Percentiles rank a stretch among this genome's conserved stretches.
Evolutionary conservation across 1,284 basidiomycete genomes (phyloP).

Genomic region (Moesziomyces sp.): DNA sequence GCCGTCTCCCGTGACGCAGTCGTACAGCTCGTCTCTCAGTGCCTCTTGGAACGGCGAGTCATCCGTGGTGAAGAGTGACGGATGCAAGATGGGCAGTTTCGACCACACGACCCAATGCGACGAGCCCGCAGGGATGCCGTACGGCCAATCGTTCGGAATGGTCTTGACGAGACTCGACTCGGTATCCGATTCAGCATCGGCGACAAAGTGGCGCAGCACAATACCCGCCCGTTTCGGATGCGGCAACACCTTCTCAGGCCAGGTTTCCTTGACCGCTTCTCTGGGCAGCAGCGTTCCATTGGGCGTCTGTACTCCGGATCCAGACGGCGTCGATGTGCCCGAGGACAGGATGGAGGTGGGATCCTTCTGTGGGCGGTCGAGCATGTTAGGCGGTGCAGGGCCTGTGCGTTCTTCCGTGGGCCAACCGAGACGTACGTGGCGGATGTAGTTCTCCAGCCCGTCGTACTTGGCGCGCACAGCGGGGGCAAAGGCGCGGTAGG

Average conservation of each 20-base stretch:
- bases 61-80: conserved; percentile 26
- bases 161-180: conserved; percentile 29
- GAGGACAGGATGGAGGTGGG: conserved; percentile 11
- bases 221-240: conserved; percentile 10
- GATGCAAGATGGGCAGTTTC: conserved; percentile 41
- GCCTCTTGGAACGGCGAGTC: conserved; percentile 28
- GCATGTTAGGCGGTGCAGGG: conserved; percentile 23
- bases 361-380: conserved; percentile 29
- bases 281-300: conserved; percentile 14
- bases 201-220: conserved; percentile 28
- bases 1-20: conserved; percentile 50
- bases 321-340: conserved; percentile 5
- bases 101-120: conserved; percentile 58
- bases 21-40: conserved; percentile 32
- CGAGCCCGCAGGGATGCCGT: conserved; percentile 50
- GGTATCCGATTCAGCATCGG: conserved; percentile 10
- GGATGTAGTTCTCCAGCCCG: conserved; percentile 55
- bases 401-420: conserved; percentile 10
- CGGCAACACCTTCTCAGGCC: conserved; percentile 33
- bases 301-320: conserved; percentile 23
- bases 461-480: conserved; percentile 31
- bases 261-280: conserved; percentile 27
- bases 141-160: conserved; percentile 62
- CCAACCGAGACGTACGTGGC: conserved; percentile 49
- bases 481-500: conserved; percentile 47